Base-by-base conservation (phyloP, 305 asterid genomes). In the Salvia sclarea region DNA sequence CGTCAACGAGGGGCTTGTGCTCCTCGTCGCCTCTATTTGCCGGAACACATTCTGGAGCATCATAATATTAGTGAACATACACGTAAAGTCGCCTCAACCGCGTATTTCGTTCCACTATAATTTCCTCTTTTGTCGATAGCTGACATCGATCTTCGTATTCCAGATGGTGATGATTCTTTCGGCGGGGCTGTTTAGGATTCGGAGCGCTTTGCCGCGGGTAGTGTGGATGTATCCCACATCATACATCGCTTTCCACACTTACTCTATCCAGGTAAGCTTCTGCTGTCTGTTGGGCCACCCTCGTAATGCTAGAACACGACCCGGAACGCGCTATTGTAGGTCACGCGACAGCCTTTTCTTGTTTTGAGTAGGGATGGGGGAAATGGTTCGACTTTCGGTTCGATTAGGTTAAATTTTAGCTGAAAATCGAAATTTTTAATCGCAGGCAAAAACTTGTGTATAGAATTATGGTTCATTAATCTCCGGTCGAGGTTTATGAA, bases 121-220 rank as follows among this genome's bases (percentile, higher is more conserved):
- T 6, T 22, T 24, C 8, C 60, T 55, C 24, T 72, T 20, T 57
- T 16, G 37, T 54, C 63, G n/a, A n/a, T 68, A 12, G 69, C 61
- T 10, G 33, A 68, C 17, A 25, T 20, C 33, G 6, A 11, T 50
- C 16, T 65, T 43, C 48, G 44, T 66, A 50, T 80, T 70, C 64
- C 93, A 95, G 98, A 84, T 89, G 79, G 78, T 85, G 64, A 80
- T 95, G 96, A 95, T 95, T 91, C 87, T 95, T 62, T 86, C 99
- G 1, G 96, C 92, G 4, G 99, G 99, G 59, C 85, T 84, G 75
- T 89, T 92, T 65, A 82, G 99, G 83, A 82, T 89, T 52, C 87
- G 98, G 57, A 83, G 95, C 64, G 87, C 84, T 61, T 83, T 95
- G 79, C 97, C 97, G 2, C 68, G 77, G 66, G 84, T 88, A n/a